These are phyloP conservation scores for Kregervanrija delftensis DNA, from an alignment of 805 yeast genomes.

Conservation along the genomic window DNA sequence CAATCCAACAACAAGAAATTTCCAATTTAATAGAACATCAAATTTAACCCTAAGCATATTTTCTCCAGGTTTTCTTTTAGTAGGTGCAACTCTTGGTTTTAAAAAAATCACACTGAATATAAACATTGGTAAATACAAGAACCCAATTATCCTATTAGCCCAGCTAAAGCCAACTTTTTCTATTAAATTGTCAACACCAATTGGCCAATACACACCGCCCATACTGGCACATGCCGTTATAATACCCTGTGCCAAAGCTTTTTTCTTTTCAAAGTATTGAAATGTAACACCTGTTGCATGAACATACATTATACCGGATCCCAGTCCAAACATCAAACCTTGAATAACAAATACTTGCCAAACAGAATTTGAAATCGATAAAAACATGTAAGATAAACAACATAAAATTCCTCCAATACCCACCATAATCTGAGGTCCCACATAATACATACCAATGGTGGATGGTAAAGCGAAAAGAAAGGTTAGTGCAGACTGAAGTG, in stretches of 20 bases:
- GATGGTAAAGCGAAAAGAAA: constrained; percentile 44
- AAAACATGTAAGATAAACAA: constrained; percentile 43
- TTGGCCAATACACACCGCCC: constrained; percentile 44
- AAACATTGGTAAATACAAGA: constrained; percentile 28
- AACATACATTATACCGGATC: constrained; percentile 47
- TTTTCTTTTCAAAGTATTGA: constrained; percentile 56
- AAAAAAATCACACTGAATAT: constrained; percentile 16
- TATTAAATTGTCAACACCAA: constrained; percentile 39
- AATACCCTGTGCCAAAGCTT: constrained; percentile 45
- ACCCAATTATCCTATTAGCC: constrained; percentile 44
- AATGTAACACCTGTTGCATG: constrained; percentile 57
- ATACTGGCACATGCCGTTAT: constrained; percentile 43
- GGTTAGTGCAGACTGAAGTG: constrained; percentile 41
- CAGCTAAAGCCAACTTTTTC: constrained; percentile 34
- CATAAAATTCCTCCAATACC: constrained; percentile 38
- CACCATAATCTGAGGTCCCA: constrained; percentile 35
- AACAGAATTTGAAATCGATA: constrained; percentile 46
- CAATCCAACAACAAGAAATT: constrained; percentile 31
- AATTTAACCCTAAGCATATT: constrained; percentile 28
- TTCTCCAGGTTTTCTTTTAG: constrained; percentile 30
- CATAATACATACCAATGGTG: constrained; percentile 32
- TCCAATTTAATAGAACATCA: constrained; percentile 33
- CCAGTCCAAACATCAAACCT: constrained; percentile 56
- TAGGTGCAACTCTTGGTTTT: constrained; percentile 25
- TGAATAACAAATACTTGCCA: constrained; percentile 69